Evolutionary conservation across 345 rosid genomes (phyloP).

Genomic region (Jatropha curcas): DNA sequence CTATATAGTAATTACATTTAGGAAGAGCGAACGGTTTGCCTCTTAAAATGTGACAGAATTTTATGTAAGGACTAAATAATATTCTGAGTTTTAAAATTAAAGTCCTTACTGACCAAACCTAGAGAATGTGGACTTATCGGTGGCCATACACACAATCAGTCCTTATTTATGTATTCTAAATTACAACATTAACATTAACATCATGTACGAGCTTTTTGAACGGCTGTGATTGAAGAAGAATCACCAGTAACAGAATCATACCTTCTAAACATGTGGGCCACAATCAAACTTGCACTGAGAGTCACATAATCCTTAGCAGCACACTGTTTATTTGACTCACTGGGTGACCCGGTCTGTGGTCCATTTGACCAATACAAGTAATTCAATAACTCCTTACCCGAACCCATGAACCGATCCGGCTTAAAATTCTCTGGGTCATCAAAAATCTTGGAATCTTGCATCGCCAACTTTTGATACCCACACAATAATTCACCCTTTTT

Average conservation of each 20-base stretch:
- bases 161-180: too few relatives aligned
- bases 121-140: too few relatives aligned
- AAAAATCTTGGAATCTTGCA: conserved; percentile 67
- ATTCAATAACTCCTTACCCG: conserved; percentile 46
- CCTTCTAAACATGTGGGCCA: conserved; percentile 60
- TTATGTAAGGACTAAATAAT: too few relatives aligned
- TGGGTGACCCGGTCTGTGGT: conserved; percentile 74
- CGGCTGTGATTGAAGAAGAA: conserved; percentile 51
- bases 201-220: conserved; percentile 41
- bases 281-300: conserved; percentile 48
- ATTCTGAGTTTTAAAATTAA: too few relatives aligned
- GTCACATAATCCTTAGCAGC: conserved; percentile 70
- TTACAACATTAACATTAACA: background rate
- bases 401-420: conserved; percentile 62
- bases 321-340: conserved; percentile 72
- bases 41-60: too few relatives aligned
- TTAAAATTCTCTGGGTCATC: conserved; percentile 65
- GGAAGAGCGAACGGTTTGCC: too few relatives aligned
- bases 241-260: conserved; percentile 55
- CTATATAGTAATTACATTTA: too few relatives aligned
- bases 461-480: conserved; percentile 69
- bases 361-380: conserved; percentile 88
- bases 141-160: too few relatives aligned
- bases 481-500: conserved; percentile 82
- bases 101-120: too few relatives aligned